Conservation (phyloP, 2,329 filamentous ascomycete species). For the Sporothrix luriei region DNA sequence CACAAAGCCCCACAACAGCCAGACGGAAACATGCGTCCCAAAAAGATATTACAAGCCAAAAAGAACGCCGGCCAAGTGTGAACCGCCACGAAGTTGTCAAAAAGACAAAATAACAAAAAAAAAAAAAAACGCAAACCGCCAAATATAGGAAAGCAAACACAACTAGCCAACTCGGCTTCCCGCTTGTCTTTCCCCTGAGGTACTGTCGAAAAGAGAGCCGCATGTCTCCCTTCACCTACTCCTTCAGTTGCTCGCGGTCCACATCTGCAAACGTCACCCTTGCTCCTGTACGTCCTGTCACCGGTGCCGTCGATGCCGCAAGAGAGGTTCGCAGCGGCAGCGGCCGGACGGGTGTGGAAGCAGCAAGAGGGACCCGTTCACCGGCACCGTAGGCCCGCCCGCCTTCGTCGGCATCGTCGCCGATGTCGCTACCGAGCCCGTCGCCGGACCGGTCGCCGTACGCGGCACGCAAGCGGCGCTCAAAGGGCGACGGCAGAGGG, state of each 20-base stretch:
- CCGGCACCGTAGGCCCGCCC: neutral
- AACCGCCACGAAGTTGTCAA: neutral
- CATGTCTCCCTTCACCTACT: neutral
- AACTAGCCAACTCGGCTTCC: neutral
- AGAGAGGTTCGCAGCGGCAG: conserved; percentile 8
- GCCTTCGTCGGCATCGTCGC: neutral
- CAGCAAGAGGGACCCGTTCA: neutral
- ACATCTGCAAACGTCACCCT: conserved; percentile 35
- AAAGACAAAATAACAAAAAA: neutral
- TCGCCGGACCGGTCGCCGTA: conserved; percentile 29
- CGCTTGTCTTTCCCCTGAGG: neutral
- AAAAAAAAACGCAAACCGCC: neutral
- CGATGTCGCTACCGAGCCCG: neutral
- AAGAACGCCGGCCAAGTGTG: neutral
- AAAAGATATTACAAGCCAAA: neutral
- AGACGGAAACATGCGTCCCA: neutral
- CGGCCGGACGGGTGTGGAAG: conserved; percentile 25
- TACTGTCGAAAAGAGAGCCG: neutral
- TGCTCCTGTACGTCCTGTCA: conserved; percentile 11
- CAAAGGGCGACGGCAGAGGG: conserved; percentile 37
- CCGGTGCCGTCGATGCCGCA: neutral
- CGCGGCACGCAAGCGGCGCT: conserved; percentile 36
- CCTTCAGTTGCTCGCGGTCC: neutral
- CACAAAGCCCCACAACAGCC: neutral
- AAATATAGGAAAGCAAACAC: neutral